These are phyloP conservation scores for Paramecium primaurelia DNA, from an alignment of 73 alveolate species.

Conservation along the genomic window DNA sequence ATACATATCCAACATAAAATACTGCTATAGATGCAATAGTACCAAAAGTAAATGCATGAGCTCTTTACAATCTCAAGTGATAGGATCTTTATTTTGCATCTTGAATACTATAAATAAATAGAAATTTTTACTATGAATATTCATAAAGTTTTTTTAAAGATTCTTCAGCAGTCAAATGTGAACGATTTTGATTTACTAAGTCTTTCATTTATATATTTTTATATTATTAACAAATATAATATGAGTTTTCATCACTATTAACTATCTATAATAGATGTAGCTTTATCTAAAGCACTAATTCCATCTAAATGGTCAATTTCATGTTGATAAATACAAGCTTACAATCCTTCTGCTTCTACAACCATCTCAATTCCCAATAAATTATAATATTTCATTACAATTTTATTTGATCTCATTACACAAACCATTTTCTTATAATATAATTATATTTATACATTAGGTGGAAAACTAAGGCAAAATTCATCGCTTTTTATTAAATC, in stretches of 20 bases:
- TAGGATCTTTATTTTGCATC: background rate
- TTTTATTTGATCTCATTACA: background rate
- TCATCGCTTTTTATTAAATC: background rate
- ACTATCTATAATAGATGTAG: background rate
- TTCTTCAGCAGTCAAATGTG: background rate
- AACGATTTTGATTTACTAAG: background rate
- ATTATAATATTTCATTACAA: background rate
- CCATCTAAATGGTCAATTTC: constrained; percentile 58
- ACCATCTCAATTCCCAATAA: background rate
- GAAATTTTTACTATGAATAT: background rate
- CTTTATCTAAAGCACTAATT: background rate
- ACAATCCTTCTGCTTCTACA: background rate
- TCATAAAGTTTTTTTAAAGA: background rate
- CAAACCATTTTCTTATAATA: background rate
- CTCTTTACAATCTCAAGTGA: background rate
- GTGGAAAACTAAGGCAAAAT: constrained; percentile 42
- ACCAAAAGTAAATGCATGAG: background rate
- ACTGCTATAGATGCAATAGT: background rate
- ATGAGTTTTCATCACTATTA: background rate
- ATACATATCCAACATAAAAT: constrained; percentile 19
- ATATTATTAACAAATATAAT: background rate
- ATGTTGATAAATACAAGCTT: constrained; percentile 42
- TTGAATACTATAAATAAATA: background rate
- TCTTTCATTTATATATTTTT: background rate
- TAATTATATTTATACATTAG: background rate